Base-by-base conservation (phyloP, 768 basidiomycete species). In the Pholiota microspora region DNA sequence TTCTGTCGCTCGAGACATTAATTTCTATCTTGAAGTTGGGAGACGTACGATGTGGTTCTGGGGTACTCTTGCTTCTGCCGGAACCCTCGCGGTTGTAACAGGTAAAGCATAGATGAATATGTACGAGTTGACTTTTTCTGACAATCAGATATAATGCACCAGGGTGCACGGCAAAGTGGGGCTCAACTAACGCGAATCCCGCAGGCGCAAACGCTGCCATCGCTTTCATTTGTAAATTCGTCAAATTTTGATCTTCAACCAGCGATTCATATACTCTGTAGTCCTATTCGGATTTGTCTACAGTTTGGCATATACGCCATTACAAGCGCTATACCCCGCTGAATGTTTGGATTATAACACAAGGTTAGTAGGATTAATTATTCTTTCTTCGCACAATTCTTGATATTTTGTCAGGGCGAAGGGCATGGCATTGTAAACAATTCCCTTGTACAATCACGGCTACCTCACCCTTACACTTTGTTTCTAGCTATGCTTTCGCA, bases 281-380 rank as follows among this genome's bases (percentile, higher is more conserved):
- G 75, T 83, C 71, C 59, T 84, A 18, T 82, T 83, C 66, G 78
- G 77, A 53, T 77, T 79, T 58, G 75, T 80, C 50, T 82, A 72
- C 65, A 78, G 76, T 31, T 73, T 81, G 53, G 72, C 82, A 18
- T 84, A 84, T 62, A 82, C 82, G 4, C 82, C 83, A 8, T 73
- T 85, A 23, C 84, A 84, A 66, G 82, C 77, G 0, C 64, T 82
- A 5, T 82, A 82, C 55, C 80, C 82, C 3, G 75, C 77, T 16
- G 83, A 85, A 58, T 79, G 77, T 60, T 67, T 84, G 15, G 72
- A 77, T 51, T 82, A 78, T 49, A 83, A 79, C 36, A 77, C 81
- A 27, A 76, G 73, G 75, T 74, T 59, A 51, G 63, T 24, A 25
- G 44, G 1, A n/a, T 7, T 24, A 32, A 5, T 42, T 32, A 3